A percentile compares a stretch with the other conserved stretches of the same genome.
phyloP scores from a whole-genome alignment of 768 basidiomycete species.

The Termitomyces eurrhizus region DNA sequence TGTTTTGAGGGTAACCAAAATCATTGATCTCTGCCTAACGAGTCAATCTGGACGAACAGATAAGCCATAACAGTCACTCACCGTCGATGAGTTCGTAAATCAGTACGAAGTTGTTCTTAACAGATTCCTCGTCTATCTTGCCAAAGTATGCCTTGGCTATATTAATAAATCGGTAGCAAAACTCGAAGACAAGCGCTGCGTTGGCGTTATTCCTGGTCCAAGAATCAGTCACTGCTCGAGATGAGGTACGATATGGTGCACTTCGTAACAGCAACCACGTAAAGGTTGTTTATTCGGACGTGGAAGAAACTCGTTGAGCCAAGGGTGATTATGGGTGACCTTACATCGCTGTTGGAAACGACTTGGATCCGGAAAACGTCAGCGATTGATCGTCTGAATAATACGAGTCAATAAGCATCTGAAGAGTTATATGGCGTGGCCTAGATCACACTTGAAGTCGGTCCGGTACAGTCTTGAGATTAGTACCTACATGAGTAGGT shows the following conservation, averaged over 20 bases:
- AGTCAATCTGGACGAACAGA: conserved; percentile 2
- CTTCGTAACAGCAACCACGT: conserved; percentile 96
- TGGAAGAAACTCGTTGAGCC: conserved; percentile 99
- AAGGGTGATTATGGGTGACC: conserved; percentile 95
- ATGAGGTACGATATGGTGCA: conserved; percentile 30
- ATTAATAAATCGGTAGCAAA: conserved; percentile 92
- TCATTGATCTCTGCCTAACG: conserved; percentile 78
- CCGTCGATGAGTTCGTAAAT: conserved; percentile 99
- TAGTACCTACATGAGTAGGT: conserved; percentile 58
- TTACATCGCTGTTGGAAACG: conserved; percentile 94
- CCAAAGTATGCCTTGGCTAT: conserved; percentile 97
- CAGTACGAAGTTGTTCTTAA: conserved; percentile 99
- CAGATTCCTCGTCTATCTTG: conserved; percentile 95
- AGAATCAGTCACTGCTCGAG: conserved; percentile 1
- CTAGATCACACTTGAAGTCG: conserved; percentile 84
- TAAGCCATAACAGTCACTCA: conserved; percentile 29
- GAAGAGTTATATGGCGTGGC: background rate
- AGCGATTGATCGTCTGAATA: conserved; percentile 83
- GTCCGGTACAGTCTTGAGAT: conserved; percentile 95
- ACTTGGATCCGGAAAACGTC: conserved; percentile 99
- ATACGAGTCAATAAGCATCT: conserved; percentile 1
- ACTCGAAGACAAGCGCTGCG: conserved; percentile 97
- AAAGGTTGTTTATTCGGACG: conserved; percentile 92
- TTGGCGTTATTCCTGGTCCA: conserved; percentile 84
- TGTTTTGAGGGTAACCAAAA: conserved; percentile 99